phyloP scores from a whole-genome alignment of 2,329 filamentous ascomycete genomes.

The Aspergillus intermedius region DNA sequence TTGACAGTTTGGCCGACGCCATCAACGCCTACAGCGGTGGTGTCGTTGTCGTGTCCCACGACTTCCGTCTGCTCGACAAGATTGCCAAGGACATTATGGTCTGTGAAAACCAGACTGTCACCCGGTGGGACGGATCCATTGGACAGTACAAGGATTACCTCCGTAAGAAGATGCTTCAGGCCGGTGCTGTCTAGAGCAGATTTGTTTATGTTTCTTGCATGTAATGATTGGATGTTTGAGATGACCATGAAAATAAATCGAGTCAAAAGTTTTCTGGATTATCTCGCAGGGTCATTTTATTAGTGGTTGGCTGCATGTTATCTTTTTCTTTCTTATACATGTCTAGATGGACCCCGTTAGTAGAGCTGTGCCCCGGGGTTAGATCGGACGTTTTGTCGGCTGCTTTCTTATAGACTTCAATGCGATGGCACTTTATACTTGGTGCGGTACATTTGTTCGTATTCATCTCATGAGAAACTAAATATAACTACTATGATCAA shows the following conservation, averaged over 20 bases:
- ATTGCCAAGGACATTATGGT: conserved; percentile 99
- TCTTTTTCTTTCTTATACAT: background rate
- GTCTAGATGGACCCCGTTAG: no score
- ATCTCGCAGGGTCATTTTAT: background rate
- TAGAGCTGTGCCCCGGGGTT: no score
- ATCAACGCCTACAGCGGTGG: conserved; percentile 95
- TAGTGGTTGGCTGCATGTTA: conserved; percentile 1
- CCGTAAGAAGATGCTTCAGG: conserved; percentile 94
- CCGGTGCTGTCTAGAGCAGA: conserved; percentile 66
- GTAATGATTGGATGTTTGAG: conserved; percentile 29
- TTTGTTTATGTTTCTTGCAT: conserved; percentile 7
- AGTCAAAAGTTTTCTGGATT: background rate
- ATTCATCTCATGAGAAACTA: no score
- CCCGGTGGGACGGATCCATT: conserved; percentile 80
- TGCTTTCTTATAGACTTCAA: no score
- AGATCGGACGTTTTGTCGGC: no score
- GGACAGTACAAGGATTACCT: conserved; percentile 97
- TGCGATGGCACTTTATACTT: no score
- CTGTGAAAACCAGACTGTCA: conserved; percentile 95
- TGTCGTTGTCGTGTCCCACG: conserved; percentile 97
- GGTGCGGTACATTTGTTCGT: no score
- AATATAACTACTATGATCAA: background rate
- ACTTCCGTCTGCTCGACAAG: conserved; percentile 98
- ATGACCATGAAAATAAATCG: conserved; percentile 12
- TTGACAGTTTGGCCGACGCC: conserved; percentile 93